Evolutionary conservation across 306 rosid genomes (phyloP).

Genomic region (Pyrus bretschneideri): DNA sequence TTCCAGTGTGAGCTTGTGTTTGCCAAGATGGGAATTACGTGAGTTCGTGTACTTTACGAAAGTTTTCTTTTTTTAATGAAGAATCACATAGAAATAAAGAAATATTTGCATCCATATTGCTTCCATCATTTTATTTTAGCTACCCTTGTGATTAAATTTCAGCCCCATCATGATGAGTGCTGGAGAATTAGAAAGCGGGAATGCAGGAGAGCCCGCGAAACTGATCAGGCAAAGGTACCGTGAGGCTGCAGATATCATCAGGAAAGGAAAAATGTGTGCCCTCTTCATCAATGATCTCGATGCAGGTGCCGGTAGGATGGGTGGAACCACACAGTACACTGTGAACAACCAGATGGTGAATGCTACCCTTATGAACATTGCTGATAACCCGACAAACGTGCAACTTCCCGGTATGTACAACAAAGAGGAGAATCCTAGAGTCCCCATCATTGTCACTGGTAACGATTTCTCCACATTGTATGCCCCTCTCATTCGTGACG

Average conservation of each 20-base stretch:
- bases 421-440: slow-evolving; percentile 51
- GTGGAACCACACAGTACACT: slow-evolving; percentile 57
- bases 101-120: neutral
- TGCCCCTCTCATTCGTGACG: slow-evolving; percentile 58
- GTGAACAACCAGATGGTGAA: slow-evolving; percentile 63
- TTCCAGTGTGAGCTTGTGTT: slow-evolving; percentile 50
- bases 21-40: slow-evolving; percentile 49
- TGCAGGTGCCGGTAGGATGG: slow-evolving; percentile 56
- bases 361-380: slow-evolving; percentile 61
- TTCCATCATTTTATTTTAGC: neutral
- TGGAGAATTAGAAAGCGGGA: slow-evolving; percentile 45
- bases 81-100: neutral
- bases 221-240: slow-evolving; percentile 42
- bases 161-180: slow-evolving; percentile 58
- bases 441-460: slow-evolving; percentile 46
- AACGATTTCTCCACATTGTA: slow-evolving; percentile 56
- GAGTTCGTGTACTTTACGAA: neutral
- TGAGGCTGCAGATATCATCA: slow-evolving; percentile 41
- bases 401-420: slow-evolving; percentile 57
- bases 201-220: slow-evolving; percentile 50
- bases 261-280: slow-evolving; percentile 51
- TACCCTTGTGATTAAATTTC: neutral
- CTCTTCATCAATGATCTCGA: slow-evolving; percentile 56
- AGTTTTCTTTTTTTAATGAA: neutral
- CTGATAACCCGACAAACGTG: slow-evolving; percentile 52